A percentile compares a stretch with the other conserved stretches of the same genome.
Conservation (phyloP, 2,329 filamentous ascomycete species). For the Fusarium equiseti region DNA sequence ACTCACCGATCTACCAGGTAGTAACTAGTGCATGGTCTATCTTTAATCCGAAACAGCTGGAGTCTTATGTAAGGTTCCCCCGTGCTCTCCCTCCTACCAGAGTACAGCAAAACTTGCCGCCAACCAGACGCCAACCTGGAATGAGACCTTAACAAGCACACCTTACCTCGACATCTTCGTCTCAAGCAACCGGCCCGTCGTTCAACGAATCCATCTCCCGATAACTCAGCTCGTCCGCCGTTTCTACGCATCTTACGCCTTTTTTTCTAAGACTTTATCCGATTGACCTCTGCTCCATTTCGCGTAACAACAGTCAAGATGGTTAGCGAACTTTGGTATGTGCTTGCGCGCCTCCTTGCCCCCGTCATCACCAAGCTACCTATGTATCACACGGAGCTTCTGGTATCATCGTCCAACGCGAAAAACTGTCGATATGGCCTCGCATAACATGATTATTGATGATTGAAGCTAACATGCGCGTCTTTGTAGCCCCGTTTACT, state of each 20-base stretch:
- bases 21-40: background rate
- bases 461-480: constrained; percentile 58
- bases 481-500: constrained; percentile 87
- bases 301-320: constrained; percentile 66
- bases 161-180: constrained; percentile 44
- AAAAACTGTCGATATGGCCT: constrained; percentile 16
- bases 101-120: constrained; percentile 58
- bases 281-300: constrained; percentile 25
- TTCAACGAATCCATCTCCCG: constrained; percentile 46
- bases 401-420: constrained; percentile 39
- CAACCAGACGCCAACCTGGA: constrained; percentile 55
- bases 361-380: constrained; percentile 49
- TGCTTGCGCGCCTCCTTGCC: constrained; percentile 54
- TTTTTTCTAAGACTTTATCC: constrained; percentile 25
- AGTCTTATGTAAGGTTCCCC: constrained; percentile 50
- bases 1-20: background rate
- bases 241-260: constrained; percentile 31
- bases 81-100: constrained; percentile 43
- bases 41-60: constrained; percentile 40
- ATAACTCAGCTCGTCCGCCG: constrained; percentile 31
- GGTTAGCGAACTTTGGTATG: constrained; percentile 86
- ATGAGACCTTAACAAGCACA: constrained; percentile 56
- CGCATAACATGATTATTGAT: constrained; percentile 16
- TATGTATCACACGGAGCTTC: constrained; percentile 49
- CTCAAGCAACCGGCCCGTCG: constrained; percentile 42